These are phyloP conservation scores for Colletotrichum sp. DNA, from an alignment of 2,329 filamentous ascomycete genomes.

Conservation along the genomic window DNA sequence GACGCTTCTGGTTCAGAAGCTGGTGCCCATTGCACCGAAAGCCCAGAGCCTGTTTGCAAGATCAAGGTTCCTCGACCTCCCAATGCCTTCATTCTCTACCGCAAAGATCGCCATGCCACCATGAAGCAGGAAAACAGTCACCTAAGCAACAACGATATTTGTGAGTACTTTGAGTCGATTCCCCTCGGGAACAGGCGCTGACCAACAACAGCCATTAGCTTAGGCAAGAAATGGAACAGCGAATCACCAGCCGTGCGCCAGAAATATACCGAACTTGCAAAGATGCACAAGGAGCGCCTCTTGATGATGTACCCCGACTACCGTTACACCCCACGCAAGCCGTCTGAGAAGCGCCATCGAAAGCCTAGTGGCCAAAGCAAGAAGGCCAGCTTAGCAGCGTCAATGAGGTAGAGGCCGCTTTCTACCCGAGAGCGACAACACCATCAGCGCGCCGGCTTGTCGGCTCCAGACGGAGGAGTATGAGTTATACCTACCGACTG, in stretches of 20 bases:
- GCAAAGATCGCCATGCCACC: constrained; percentile 29
- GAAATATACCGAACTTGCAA: constrained; percentile 20
- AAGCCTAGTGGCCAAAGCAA: neutral
- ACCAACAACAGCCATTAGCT: constrained; percentile 26
- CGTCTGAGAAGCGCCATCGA: constrained; percentile 26
- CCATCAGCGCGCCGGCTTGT: neutral
- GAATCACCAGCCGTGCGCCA: constrained; percentile 26
- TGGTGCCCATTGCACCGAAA: neutral
- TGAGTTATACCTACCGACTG: neutral
- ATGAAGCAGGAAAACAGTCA: constrained; percentile 26
- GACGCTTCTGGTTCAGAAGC: neutral
- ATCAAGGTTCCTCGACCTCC: constrained; percentile 30
- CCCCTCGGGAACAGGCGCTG: neutral
- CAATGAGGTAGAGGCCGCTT: neutral
- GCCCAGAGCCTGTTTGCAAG: constrained; percentile 4
- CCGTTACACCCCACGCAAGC: constrained; percentile 41
- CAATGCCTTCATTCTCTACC: constrained; percentile 39
- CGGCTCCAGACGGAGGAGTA: neutral
- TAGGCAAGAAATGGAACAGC: constrained; percentile 31
- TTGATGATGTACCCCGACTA: constrained; percentile 39
- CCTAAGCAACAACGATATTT: constrained; percentile 32
- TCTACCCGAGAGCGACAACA: neutral
- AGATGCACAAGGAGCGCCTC: constrained; percentile 28
- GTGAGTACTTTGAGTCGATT: constrained; percentile 25
- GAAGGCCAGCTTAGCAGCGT: neutral